These are phyloP conservation scores for Neurospora terricola DNA, from an alignment of 495 filamentous ascomycete species.

Conservation along the genomic window DNA sequence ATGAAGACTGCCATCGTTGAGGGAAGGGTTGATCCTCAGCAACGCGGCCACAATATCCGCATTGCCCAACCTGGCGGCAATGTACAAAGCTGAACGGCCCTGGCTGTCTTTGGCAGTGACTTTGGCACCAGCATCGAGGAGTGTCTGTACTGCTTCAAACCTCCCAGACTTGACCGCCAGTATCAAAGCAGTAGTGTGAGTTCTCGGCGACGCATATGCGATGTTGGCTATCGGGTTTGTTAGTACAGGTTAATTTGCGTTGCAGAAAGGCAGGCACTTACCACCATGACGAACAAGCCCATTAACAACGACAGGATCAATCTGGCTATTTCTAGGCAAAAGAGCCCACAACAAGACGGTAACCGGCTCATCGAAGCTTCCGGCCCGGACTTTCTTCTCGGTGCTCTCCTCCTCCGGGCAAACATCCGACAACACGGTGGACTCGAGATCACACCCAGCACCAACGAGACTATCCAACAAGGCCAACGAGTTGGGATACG, in stretches of 20 bases:
- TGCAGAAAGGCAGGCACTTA: constrained; percentile 6
- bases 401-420: constrained; percentile 1
- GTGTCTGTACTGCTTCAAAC: constrained; percentile 23
- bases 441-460: constrained; percentile 15
- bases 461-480: constrained; percentile 13
- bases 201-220: constrained; percentile 25
- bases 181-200: constrained; percentile 30
- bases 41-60: constrained; percentile 11
- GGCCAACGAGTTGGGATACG: constrained; percentile 13
- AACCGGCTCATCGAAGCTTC: constrained; percentile 23
- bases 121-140: constrained; percentile 28
- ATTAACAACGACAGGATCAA: constrained; percentile 23
- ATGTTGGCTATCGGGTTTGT: constrained; percentile 21
- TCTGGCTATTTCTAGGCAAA: constrained; percentile 27
- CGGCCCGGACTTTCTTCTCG: constrained; percentile 9
- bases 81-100: constrained; percentile 31
- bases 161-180: constrained; percentile 26
- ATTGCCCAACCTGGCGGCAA: constrained; percentile 21
- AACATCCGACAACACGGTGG: constrained; percentile 11
- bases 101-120: constrained; percentile 26
- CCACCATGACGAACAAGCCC: constrained; percentile 28
- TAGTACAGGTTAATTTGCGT: not conserved
- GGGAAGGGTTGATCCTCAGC: constrained; percentile 7
- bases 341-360: constrained; percentile 33
- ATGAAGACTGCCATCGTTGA: constrained; percentile 36